Evolutionary conservation across 345 rosid genomes (phyloP).

Genomic region (Passiflora organensis): DNA sequence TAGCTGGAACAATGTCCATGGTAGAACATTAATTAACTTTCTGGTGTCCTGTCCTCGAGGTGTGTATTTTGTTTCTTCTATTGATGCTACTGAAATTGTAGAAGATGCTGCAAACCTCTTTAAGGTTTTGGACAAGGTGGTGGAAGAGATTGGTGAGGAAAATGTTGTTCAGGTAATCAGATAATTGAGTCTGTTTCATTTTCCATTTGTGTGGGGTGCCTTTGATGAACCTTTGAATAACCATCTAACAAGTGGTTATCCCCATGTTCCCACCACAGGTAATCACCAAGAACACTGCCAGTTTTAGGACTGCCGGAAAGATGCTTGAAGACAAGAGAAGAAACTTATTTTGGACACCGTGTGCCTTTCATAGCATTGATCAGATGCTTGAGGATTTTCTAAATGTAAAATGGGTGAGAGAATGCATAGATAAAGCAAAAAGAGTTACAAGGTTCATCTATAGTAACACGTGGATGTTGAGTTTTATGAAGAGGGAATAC

Average conservation of each 20-base stretch:
- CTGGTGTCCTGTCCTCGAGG: slow-evolving; percentile 41
- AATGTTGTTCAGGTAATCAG: slow-evolving; percentile 42
- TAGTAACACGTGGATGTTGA: slow-evolving; percentile 30
- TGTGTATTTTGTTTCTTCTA: slow-evolving; percentile 39
- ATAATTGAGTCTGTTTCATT: not conserved
- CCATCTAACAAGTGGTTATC: not conserved
- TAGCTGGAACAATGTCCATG: slow-evolving; percentile 34
- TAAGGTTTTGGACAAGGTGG: slow-evolving; percentile 39
- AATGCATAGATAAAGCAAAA: slow-evolving; percentile 32
- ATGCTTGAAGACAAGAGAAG: slow-evolving; percentile 49
- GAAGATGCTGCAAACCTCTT: slow-evolving; percentile 38
- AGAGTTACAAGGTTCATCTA: slow-evolving; percentile 36
- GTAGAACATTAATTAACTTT: slow-evolving; percentile 34
- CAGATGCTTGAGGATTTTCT: slow-evolving; percentile 37
- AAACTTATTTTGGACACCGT: slow-evolving; percentile 48
- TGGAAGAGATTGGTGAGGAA: slow-evolving; percentile 49
- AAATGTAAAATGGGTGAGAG: slow-evolving; percentile 31
- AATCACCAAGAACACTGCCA: slow-evolving; percentile 35
- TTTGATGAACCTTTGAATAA: not conserved
- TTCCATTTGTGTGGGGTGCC: not conserved
- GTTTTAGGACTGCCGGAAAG: slow-evolving; percentile 43
- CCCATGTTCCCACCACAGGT: slow-evolving; percentile 22
- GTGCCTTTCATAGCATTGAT: slow-evolving; percentile 36
- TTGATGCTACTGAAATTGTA: slow-evolving; percentile 39
- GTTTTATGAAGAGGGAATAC: slow-evolving; percentile 38